phyloP scores from a whole-genome alignment of 805 yeast species.

The Alloascoidea africana region DNA sequence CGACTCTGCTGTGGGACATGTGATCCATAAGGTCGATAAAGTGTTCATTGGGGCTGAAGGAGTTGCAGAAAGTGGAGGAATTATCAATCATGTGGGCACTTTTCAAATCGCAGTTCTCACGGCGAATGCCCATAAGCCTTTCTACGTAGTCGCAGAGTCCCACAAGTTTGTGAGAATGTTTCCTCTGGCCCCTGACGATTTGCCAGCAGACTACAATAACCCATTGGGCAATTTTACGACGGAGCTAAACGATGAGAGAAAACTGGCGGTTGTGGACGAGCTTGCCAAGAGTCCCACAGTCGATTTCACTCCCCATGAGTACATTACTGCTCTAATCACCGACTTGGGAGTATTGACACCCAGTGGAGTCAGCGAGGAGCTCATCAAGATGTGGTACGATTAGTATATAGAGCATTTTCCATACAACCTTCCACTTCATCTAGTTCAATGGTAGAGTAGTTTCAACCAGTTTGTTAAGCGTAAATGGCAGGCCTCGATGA shows the following conservation, averaged over 20 bases:
- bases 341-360: conserved; percentile 96
- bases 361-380: conserved; percentile 95
- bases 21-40: conserved; percentile 82
- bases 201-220: conserved; percentile 41
- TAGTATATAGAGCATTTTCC: conserved; percentile 21
- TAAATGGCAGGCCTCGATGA: too few relatives aligned
- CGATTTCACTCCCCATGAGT: conserved; percentile 94
- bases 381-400: conserved; percentile 96
- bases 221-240: conserved; percentile 21
- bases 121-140: conserved; percentile 78
- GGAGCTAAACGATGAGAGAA: conserved; percentile 13
- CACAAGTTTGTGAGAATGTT: conserved; percentile 94
- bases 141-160: conserved; percentile 86
- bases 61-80: conserved; percentile 97
- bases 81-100: conserved; percentile 88
- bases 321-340: conserved; percentile 87
- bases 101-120: conserved; percentile 92
- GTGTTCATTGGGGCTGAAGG: conserved; percentile 98
- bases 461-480: too few relatives aligned
- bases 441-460: too few relatives aligned
- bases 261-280: conserved; percentile 13
- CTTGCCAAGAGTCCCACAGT: conserved; percentile 39
- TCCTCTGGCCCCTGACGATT: conserved; percentile 85
- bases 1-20: conserved; percentile 89
- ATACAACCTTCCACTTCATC: too few relatives aligned